phyloP scores from a whole-genome alignment of 495 filamentous ascomycete genomes.

The Lasiosphaeriaceae sp. region DNA sequence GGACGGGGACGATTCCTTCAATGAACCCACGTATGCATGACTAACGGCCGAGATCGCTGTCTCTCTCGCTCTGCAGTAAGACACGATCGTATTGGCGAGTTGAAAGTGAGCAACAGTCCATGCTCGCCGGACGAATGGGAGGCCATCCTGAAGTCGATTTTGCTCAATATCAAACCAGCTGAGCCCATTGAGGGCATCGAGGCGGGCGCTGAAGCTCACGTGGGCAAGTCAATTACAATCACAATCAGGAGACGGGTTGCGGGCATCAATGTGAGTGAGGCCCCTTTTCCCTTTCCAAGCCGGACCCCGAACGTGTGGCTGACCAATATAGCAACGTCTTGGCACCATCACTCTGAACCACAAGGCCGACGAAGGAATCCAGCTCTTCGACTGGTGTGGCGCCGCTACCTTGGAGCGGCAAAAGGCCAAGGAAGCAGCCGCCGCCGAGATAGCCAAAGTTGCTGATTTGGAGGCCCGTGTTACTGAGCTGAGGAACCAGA shows the following conservation, averaged over 20 bases:
- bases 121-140: constrained; percentile 45
- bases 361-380: constrained; percentile 60
- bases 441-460: constrained; percentile 41
- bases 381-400: constrained; percentile 71
- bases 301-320: too few relatives aligned
- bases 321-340: constrained; percentile 64
- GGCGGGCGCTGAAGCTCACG: constrained; percentile 36
- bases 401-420: constrained; percentile 29
- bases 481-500: constrained; percentile 48
- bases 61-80: constrained; percentile 19
- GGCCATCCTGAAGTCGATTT: constrained; percentile 33
- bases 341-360: constrained; percentile 60
- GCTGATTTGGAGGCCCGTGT: constrained; percentile 45
- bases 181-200: constrained; percentile 32
- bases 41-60: not conserved
- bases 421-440: constrained; percentile 37
- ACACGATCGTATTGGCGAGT: constrained; percentile 28
- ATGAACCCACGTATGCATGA: not conserved
- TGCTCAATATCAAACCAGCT: constrained; percentile 29
- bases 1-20: not conserved
- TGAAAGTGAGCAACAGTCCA: constrained; percentile 25
- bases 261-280: constrained; percentile 39
- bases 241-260: constrained; percentile 43
- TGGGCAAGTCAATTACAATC: constrained; percentile 33
- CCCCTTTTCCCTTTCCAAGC: too few relatives aligned